A percentile compares a stretch with the other conserved stretches of the same genome.
phyloP scores from a whole-genome alignment of 768 basidiomycete species.

The Trametes cingulata region DNA sequence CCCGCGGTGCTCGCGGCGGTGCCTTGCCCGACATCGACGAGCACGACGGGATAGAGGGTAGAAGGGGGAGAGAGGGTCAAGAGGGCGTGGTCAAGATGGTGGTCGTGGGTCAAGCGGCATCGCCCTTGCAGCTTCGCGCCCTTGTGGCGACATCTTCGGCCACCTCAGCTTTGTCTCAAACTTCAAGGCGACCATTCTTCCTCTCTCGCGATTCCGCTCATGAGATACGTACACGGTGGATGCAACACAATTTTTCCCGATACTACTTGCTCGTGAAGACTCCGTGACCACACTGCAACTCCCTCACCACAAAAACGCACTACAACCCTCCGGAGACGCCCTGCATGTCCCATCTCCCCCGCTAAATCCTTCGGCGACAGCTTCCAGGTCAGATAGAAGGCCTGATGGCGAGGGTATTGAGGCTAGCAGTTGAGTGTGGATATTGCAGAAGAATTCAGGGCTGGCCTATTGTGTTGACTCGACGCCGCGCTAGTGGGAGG shows the following conservation, averaged over 20 bases:
- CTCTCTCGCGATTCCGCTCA: constrained; percentile 5
- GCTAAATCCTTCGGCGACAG: not conserved
- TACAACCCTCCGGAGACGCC: constrained; percentile 3
- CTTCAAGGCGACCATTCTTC: constrained; percentile 8
- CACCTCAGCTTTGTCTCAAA: constrained; percentile 17
- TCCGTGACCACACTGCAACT: not conserved
- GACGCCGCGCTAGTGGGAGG: not conserved
- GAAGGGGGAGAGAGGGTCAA: constrained; percentile 5
- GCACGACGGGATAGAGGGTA: constrained; percentile 14
- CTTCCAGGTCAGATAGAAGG: not conserved
- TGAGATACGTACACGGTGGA: constrained; percentile 11
- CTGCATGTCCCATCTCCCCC: not conserved
- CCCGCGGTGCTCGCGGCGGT: constrained; percentile 73
- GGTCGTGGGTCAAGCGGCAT: constrained; percentile 25
- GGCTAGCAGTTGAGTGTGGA: not conserved
- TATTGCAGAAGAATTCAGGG: not conserved
- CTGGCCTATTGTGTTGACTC: constrained; percentile 6
- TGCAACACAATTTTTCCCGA: not conserved
- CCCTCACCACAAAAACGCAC: constrained; percentile 3
- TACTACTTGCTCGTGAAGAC: constrained; percentile 8
- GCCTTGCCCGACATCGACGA: constrained; percentile 72
- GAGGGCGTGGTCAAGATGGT: constrained; percentile 22
- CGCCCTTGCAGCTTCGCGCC: constrained; percentile 23
- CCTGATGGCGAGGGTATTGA: not conserved
- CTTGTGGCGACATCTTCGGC: constrained; percentile 21